Base-by-base conservation (phyloP, 495 filamentous ascomycete genomes). In the Aspergillus taichungensis region DNA sequence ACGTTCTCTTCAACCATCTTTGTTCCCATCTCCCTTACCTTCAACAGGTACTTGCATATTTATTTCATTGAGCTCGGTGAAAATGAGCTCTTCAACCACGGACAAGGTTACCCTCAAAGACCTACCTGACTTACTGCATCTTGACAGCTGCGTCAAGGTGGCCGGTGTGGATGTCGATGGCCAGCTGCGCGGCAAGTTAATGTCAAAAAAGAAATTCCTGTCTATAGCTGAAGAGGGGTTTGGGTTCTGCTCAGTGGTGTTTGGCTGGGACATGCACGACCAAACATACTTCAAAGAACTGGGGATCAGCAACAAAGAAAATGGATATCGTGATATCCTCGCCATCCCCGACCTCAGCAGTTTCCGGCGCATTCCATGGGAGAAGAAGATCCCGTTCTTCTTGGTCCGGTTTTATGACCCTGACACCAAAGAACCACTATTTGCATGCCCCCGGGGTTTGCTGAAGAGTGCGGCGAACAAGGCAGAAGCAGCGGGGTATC, bases 261-360 rank as follows among this genome's bases (percentile, higher is more conserved):
- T 95, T 55, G 92, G 90, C 55, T 96, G 91, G 91, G 92, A 98
- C 53, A 95, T 95, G 87, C 91, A 96, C 65, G 92, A 98, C 56
- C 73, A 76, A 60, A 92, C 87, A 6, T 96, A 98, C 56, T 80
- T 79, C 58, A 70, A 74, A 43, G 90, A 96, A 64, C 77, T 96
- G 39, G 76, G 78, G 53, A 84, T 96, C 60, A 89, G 85, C 67
- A 96, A 95, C 63, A 84, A 85, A 60, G 82, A 88, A 51, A 98
- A 95, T 55, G 92, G 92, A 29, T 96, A 95, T 59, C 75, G 84
- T 37, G 92, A 98, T 61, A 62, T 98, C 13, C 74, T 96, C 41
- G 92, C 92, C 1, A 68, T 88, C 1, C 80, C 87, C 5, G 92
- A 98, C 55, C 61, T 98, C 28, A 66, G 63, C 50, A 88, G 77